A percentile compares a stretch with the other conserved stretches of the same genome.
These are phyloP conservation scores for Aspergillus pseudoglaucus DNA, from an alignment of 2,329 filamentous ascomycete species.

Conservation along the genomic window DNA sequence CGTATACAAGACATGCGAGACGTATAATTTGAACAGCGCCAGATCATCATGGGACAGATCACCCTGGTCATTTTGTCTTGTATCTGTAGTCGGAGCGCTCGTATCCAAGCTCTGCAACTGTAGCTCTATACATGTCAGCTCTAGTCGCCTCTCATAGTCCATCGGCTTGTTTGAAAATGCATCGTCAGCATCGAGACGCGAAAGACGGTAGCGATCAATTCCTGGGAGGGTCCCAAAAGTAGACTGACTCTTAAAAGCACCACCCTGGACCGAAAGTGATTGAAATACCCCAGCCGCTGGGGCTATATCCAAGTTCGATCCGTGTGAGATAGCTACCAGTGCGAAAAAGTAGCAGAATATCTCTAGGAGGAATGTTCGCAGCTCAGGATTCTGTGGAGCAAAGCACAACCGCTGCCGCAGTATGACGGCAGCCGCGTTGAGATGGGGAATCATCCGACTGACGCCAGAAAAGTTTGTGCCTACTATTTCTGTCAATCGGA, in stretches of 20 bases:
- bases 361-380: slow-evolving; percentile 2
- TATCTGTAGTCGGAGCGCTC: neutral
- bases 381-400: neutral
- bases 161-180: neutral
- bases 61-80: neutral
- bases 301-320: neutral
- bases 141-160: neutral
- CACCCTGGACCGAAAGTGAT: neutral
- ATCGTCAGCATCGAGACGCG: neutral
- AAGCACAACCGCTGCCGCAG: neutral
- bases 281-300: slow-evolving; percentile 1
- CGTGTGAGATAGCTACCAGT: slow-evolving; percentile 2
- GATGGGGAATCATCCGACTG: slow-evolving; percentile 4
- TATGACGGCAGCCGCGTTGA: slow-evolving; percentile 6
- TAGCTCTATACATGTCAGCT: neutral
- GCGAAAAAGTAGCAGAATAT: slow-evolving; percentile 8
- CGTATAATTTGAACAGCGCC: slow-evolving; percentile 4
- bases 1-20: slow-evolving; percentile 2
- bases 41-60: neutral
- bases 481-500: neutral
- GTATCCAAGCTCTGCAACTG: neutral
- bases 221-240: slow-evolving; percentile 2
- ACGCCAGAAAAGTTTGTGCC: slow-evolving; percentile 4
- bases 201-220: slow-evolving; percentile 3
- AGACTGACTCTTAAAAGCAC: neutral